Base-by-base conservation (phyloP, 352 stramenopile genomes). In the Pythium dissimile region DNA sequence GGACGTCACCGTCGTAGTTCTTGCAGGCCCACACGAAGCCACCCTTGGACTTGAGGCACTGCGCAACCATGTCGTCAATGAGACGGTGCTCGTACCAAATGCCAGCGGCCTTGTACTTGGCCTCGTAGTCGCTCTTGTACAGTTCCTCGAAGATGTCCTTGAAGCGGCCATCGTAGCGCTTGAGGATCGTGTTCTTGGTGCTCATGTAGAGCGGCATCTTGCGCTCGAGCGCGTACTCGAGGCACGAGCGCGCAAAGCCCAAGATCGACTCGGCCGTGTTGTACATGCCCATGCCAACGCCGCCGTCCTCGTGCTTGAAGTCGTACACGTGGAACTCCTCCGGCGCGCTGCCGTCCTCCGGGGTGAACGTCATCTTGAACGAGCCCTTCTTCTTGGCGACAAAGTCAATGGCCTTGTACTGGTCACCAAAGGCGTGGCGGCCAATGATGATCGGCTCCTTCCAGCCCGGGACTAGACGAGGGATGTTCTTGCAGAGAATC, bases 141-240 rank as follows among this genome's bases (percentile, higher is more conserved):
- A 95, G 82, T 11, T 72, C 66, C 60, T 92, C 76, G 69, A 96
- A 96, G 63, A 96, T 92, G 69, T 95, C 85, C 68, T 93, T 92
- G 65, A 94, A 94, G 49, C 77, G 78, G 47, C 85, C 85, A 42
- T 94, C 85, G 70, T 94, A 94, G 37, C 70, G 67, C 72, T 96
- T 96, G 18, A 96, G 71, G 63, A 96, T 96, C 37, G 87, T 96
- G 80, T 96, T 96, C 75, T 96, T 96, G 34, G 87, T 96, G 67
- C 69, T 88, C 67, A 96, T 68, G 66, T 95, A 96, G 52, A 95
- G 67, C 24, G 78, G 73, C 72, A 80, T 72, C 55, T 86, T 80
- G 55, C 76, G 74, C n/a, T 72, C 63, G 16, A 89, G 67, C 6
- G 77, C 80, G 34, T 77, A 89, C 64, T 73, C 61, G 41, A 88